Base-by-base conservation (phyloP, 768 basidiomycete genomes). In the Xerocomellus chrysenteron region DNA sequence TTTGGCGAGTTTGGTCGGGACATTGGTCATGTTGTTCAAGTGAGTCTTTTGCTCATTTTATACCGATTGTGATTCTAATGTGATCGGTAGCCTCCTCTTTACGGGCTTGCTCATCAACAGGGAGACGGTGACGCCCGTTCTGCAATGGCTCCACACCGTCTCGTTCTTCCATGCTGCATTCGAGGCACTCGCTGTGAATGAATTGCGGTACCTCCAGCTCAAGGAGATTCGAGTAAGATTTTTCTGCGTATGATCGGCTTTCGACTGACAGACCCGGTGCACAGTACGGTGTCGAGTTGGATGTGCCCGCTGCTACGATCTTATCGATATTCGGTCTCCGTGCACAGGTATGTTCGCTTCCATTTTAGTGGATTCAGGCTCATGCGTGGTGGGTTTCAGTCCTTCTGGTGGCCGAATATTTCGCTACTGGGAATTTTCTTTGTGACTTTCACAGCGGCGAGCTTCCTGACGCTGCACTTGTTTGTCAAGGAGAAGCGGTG, bases 121-220 rank as follows among this genome's bases (percentile, higher is more conserved):
- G 47, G 90, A 94, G 57, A 88, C 88, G 28, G 83, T 98, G 13
- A 79, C 83, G 0, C 78, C 80, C 0, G 79, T 76, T 37, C 76
- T 97, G 48, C 85, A 82, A 55, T 97, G 93, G 91, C 75, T 99
- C 56, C 90, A 94, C 68, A 94, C 89, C 0, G 67, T 92, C 7
- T 97, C 94, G 6, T 98, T 98, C 81, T 99, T 97, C 87, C 97
- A 99, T 75, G 96, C 97, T 24, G 97, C 92, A 0, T 98, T 94
- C 63, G 97, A 99, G 74, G 95, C 92, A 1, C 81, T 99, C 39
- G 87, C 95, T n/a, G 97, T 99, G 55, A 99, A 98, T 69, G 97
- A 99, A 72, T 77, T 99, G 55, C 80, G 95, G 48, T 98, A 97
- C 73, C 75, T 98, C 30, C 92, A 94, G 67, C 77, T 99, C 36